Percentiles rank a stretch among this genome's conserved stretches.
Conservation (phyloP, 345 rosid genomes). For the Zanthoxylum bungeanum region DNA sequence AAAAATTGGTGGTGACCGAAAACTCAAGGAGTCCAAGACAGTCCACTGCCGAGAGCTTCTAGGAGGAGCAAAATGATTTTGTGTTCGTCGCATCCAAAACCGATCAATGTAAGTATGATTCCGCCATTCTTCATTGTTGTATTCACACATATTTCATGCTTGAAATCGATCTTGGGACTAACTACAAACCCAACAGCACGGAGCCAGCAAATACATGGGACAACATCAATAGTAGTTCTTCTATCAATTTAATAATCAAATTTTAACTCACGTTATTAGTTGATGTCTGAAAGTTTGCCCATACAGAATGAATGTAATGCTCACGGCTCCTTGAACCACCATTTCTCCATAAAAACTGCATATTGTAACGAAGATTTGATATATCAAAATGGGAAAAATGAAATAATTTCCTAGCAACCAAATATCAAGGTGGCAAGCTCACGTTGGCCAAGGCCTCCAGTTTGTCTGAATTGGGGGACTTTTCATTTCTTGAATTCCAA, state of each 20-base stretch:
- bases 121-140: too few relatives aligned
- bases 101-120: too few relatives aligned
- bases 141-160: too few relatives aligned
- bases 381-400: not conserved
- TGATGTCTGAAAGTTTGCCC: slow-evolving; percentile 99
- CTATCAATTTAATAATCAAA: not conserved
- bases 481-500: slow-evolving; percentile 95
- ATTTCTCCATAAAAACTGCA: slow-evolving; percentile 85
- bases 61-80: too few relatives aligned
- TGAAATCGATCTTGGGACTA: too few relatives aligned
- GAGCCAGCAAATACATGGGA: not conserved
- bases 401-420: not conserved
- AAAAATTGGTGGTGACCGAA: too few relatives aligned
- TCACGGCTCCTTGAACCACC: slow-evolving; percentile 65
- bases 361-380: slow-evolving; percentile 11
- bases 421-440: slow-evolving; percentile 21
- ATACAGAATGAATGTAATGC: slow-evolving; percentile 73
- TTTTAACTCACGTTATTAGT: slow-evolving; percentile 71
- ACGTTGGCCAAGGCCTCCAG: slow-evolving; percentile 74
- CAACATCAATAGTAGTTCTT: not conserved
- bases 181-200: too few relatives aligned
- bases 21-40: too few relatives aligned
- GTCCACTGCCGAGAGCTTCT: too few relatives aligned
- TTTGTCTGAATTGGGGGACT: slow-evolving; percentile 55
- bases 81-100: too few relatives aligned